Evolutionary conservation across 2,329 filamentous ascomycete genomes (phyloP), one percentile per base, ranked within the genome.

Genomic region (Thyridium curvatum): DNA sequence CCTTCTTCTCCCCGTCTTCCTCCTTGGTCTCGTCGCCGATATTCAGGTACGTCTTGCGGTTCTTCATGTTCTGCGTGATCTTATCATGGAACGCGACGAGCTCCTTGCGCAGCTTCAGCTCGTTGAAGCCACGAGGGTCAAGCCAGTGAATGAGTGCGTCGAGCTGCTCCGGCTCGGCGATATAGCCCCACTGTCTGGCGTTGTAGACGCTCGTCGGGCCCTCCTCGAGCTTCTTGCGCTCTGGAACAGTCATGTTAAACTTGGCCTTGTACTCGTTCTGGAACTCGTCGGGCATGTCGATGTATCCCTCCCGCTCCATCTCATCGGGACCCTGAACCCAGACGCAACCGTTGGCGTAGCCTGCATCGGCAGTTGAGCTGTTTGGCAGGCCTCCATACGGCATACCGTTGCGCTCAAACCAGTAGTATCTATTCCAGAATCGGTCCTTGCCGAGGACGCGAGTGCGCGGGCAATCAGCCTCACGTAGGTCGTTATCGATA

Each of bases 401-500:
- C 90, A 97, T 97, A 17, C 90, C 93, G 54, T 97, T 98, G 46
- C 91, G 84, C 64, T 98, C 93, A 59, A 97, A 96, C 91, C 93
- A 98, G 70, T 94, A 97, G 63, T 97, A 98, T 39, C 91, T 80
- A 62, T 98, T 97, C 81, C 91, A 95, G 70, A 95, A 98, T 33
- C 93, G 81, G 62, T 98, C 93, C 59, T 93, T 91, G 43, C 93
- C 93, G 18, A 98, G 72, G 14, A 91, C 81, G 46, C 87, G 82
- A 14, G 90, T 95, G 45, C 93, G 83, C 29, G 90, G 87, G 52
- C 91, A 95, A 60, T 96, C 87, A 31, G 90, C 89, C 62, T 97
- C 91, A 38, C 93, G 85, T 34, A 98, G 72, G 57, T 97, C 90
- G 52, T 94, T 90, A 52, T 97, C 91, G 37, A 94, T 78, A 26